Evolutionary conservation across 148 eudicot species (phyloP).

Genomic region (Camellia sinensis): DNA sequence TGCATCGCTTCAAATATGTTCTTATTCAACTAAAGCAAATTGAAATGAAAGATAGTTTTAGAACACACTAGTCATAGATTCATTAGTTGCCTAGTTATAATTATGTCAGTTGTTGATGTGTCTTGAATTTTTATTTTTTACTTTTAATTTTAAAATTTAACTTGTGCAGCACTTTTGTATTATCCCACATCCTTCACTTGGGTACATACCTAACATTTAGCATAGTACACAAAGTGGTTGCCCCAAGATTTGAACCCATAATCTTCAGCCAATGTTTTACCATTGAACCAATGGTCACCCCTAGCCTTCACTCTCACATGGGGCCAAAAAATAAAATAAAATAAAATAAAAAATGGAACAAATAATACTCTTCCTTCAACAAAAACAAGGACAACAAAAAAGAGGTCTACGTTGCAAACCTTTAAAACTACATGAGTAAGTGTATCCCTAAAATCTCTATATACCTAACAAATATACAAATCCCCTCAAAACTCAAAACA

Average conservation of each 20-base stretch:
- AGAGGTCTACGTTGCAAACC: neutral
- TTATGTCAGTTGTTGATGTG: neutral
- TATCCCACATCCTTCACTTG: neutral
- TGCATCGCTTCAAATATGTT: neutral
- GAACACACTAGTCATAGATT: neutral
- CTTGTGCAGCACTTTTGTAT: neutral
- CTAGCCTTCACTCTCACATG: too few relatives aligned
- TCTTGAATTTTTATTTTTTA: neutral
- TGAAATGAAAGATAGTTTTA: neutral
- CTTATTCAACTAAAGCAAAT: conserved; percentile 5
- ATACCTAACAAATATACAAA: too few relatives aligned
- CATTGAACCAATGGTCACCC: too few relatives aligned
- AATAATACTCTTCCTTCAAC: neutral
- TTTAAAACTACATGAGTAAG: neutral
- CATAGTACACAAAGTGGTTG: too few relatives aligned
- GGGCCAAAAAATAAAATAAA: too few relatives aligned
- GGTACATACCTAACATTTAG: too few relatives aligned
- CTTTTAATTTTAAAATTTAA: neutral
- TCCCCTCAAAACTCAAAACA: too few relatives aligned
- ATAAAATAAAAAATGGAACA: too few relatives aligned
- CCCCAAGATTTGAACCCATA: too few relatives aligned
- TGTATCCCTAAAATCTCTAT: neutral
- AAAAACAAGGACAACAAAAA: neutral
- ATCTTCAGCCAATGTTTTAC: too few relatives aligned
- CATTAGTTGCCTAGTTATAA: neutral